Base-by-base conservation (phyloP, 1,284 basidiomycete genomes). In the Rhodofomes roseus region DNA sequence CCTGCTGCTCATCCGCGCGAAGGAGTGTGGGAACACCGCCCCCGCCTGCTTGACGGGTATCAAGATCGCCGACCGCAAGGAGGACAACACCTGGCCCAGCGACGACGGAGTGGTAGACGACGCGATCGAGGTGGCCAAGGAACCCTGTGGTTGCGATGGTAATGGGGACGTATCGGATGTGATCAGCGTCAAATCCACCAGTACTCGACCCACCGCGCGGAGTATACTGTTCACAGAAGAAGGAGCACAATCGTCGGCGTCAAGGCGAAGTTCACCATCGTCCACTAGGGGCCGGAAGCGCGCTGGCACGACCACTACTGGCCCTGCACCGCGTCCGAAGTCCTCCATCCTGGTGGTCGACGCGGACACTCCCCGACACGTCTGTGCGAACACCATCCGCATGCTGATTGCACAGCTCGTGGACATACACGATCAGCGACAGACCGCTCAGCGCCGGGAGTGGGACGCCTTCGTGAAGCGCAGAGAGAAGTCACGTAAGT, bases 381-480 rank as follows among this genome's bases (percentile, higher is more conserved):
- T 83, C 6, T 92, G 89, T 64, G 82, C 87, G 1, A 85, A 89
- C 64, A 93, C 90, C 2, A 85, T 98, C 41, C 86, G 89, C 11
- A 77, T 77, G 18, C 77, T 98, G 22, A 80, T 99, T 1, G 81
- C 84, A n/a, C 85, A 93, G 71, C 80, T 98, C 40, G 94, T 86
- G 1, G 85, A 86, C 60, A 90, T 95, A 53, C 95, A 98, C 69
- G 95, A 98, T 67, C 75, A 84, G 62, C 85, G 89, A 56, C 95
- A 99, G 70, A 76, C 79, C 6, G 75, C 81, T 11, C 89, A 89
- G 63, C 81, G 89, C 61, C 85, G 85, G 60, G 89, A 91, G 58
- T 99, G 97, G 96, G 94, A 97, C 65, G 80, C 78, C 0, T 98
- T 97, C 72, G 84, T 98, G 18, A 85, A 83, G 62, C 85, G 85